Conservation (phyloP, 257 asterid genomes). For the Nicotiana otophora region DNA sequence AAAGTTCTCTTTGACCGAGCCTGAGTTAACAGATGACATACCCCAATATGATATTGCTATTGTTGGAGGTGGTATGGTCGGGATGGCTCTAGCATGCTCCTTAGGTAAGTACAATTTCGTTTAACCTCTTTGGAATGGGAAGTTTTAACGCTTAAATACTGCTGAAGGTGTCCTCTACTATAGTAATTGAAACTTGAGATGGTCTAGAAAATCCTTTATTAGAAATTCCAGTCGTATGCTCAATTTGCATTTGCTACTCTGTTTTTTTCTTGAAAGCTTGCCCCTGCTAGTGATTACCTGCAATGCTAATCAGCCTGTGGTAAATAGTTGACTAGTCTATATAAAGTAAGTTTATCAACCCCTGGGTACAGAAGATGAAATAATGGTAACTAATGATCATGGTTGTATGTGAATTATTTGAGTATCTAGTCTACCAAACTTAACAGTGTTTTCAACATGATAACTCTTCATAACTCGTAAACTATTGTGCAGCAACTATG, state of each 20-base stretch:
- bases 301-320: not conserved
- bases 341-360: not conserved
- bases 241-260: not conserved
- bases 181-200: not conserved
- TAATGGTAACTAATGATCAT: not conserved
- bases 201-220: not conserved
- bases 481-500: conserved; percentile 59
- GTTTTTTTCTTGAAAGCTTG: not conserved
- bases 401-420: not conserved
- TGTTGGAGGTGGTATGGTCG: conserved; percentile 99
- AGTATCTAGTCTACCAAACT: not conserved
- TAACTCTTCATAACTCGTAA: not conserved
- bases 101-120: conserved; percentile 46
- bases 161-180: not conserved
- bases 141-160: not conserved
- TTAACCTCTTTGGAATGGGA: not conserved
- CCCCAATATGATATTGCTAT: conserved; percentile 84
- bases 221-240: not conserved
- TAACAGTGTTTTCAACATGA: not conserved
- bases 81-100: conserved; percentile 92
- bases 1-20: conserved; percentile 19
- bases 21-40: conserved; percentile 19
- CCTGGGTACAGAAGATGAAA: not conserved
- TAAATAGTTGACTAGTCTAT: not conserved
- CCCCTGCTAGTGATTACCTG: not conserved